Percentiles rank a stretch among this genome's conserved stretches.
These are phyloP conservation scores for Cyberlindnera lachancei DNA, from an alignment of 805 yeast species.

Conservation along the genomic window DNA sequence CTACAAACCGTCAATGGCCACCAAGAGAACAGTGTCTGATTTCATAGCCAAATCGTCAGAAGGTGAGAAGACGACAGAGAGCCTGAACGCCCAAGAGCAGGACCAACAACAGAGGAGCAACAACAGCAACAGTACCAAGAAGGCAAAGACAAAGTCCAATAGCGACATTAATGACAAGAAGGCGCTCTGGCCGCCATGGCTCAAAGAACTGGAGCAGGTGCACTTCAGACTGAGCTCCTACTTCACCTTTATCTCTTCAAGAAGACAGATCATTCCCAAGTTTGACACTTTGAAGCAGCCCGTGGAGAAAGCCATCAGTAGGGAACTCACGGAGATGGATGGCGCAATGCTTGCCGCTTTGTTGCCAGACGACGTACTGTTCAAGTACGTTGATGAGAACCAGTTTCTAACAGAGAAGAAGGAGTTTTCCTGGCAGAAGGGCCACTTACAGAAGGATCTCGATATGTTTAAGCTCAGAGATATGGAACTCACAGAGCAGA, in stretches of 20 bases:
- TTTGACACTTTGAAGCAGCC: conserved; percentile 46
- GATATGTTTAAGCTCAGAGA: conserved; percentile 45
- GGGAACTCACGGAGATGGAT: conserved; percentile 42
- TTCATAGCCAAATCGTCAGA: too few relatives aligned
- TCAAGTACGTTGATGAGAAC: conserved; percentile 75
- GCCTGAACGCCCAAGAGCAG: too few relatives aligned
- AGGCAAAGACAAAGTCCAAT: too few relatives aligned
- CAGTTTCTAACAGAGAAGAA: conserved; percentile 39
- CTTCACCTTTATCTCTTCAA: conserved; percentile 52
- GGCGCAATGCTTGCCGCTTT: conserved; percentile 55
- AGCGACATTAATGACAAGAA: too few relatives aligned
- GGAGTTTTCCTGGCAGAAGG: conserved; percentile 32
- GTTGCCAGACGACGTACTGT: conserved; percentile 61
- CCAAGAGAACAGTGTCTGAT: too few relatives aligned
- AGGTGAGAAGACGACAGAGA: too few relatives aligned
- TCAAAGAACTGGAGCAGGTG: conserved; percentile 36
- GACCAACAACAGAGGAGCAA: too few relatives aligned
- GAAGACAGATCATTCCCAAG: conserved; percentile 54
- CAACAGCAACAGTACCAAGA: too few relatives aligned
- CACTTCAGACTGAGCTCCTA: conserved; percentile 51
- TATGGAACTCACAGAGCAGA: conserved; percentile 35
- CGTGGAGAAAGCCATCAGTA: conserved; percentile 40
- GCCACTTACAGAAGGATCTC: conserved; percentile 48
- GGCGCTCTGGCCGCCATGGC: conserved; percentile 22
- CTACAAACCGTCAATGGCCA: too few relatives aligned